Conservation (phyloP, 257 asterid species). For the Osmanthus fragrans region DNA sequence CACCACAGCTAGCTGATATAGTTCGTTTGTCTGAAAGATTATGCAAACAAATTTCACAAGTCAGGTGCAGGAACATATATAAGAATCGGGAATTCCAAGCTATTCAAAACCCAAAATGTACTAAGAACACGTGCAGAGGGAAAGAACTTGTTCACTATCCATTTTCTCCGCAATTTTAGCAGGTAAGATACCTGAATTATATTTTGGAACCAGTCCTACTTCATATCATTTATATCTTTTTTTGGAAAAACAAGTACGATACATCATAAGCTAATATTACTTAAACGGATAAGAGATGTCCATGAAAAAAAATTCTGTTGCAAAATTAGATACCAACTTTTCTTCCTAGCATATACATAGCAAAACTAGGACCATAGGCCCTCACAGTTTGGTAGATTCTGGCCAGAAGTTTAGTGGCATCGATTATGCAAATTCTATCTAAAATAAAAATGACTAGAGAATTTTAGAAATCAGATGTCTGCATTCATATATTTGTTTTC, state of each 20-base stretch:
- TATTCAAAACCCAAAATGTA: background rate
- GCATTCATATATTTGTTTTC: background rate
- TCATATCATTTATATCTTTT: background rate
- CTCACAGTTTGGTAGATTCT: background rate
- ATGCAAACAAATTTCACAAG: constrained; percentile 29
- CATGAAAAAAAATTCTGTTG: background rate
- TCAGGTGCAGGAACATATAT: constrained; percentile 15
- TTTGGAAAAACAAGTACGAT: background rate
- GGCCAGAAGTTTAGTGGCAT: background rate
- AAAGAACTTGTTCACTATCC: background rate
- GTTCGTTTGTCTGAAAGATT: constrained; percentile 78
- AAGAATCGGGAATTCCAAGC: background rate
- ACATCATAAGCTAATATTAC: background rate
- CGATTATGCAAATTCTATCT: constrained; percentile 2
- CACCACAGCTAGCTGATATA: constrained; percentile 91
- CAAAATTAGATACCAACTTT: constrained; percentile 2
- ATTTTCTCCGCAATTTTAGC: constrained; percentile 1
- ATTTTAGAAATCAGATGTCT: background rate
- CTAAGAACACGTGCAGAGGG: background rate
- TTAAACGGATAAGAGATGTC: background rate
- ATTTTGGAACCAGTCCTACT: constrained; percentile 8
- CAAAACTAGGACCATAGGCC: background rate
- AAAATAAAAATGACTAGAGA: background rate
- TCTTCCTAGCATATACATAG: constrained; percentile 3
- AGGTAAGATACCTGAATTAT: constrained; percentile 4